A percentile compares a stretch with the other conserved stretches of the same genome.
Conservation (phyloP, 257 asterid species). For the Striga asiatica region DNA sequence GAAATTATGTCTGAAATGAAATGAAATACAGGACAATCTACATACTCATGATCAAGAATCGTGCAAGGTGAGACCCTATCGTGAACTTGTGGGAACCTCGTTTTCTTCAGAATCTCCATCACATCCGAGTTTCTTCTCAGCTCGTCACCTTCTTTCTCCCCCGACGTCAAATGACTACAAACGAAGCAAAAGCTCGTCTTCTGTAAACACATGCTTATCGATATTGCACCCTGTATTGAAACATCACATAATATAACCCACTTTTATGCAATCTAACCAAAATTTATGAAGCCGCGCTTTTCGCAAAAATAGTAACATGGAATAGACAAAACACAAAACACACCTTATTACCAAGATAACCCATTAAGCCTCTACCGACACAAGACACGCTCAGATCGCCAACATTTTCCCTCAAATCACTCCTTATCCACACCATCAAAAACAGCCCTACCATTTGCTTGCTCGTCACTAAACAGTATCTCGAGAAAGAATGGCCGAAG, state of each 20-base stretch:
- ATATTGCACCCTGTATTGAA: slow-evolving; percentile 83
- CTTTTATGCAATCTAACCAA: too few relatives aligned
- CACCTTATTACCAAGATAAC: slow-evolving; percentile 95
- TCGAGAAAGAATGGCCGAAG: too few relatives aligned
- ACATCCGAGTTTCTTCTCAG: slow-evolving; percentile 78
- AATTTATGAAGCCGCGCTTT: too few relatives aligned
- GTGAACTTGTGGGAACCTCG: slow-evolving; percentile 73
- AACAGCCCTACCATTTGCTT: slow-evolving; percentile 91
- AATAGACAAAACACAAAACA: background rate
- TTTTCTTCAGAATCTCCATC: slow-evolving; percentile 79
- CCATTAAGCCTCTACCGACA: slow-evolving; percentile 94
- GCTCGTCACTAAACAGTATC: slow-evolving; percentile 73
- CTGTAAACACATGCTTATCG: slow-evolving; percentile 84
- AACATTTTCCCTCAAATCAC: slow-evolving; percentile 53
- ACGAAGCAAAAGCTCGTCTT: slow-evolving; percentile 91
- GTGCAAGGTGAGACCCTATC: slow-evolving; percentile 57
- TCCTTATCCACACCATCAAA: slow-evolving; percentile 67
- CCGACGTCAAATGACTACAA: slow-evolving; percentile 83
- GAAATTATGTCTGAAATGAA: background rate
- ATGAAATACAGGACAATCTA: background rate
- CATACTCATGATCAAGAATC: slow-evolving; percentile 79
- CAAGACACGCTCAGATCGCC: slow-evolving; percentile 69
- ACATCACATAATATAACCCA: too few relatives aligned
- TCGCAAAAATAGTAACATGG: too few relatives aligned
- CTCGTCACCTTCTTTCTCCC: slow-evolving; percentile 92